Evolutionary conservation across 768 basidiomycete genomes (phyloP).

Genomic region (Paxillus rubicundulus): DNA sequence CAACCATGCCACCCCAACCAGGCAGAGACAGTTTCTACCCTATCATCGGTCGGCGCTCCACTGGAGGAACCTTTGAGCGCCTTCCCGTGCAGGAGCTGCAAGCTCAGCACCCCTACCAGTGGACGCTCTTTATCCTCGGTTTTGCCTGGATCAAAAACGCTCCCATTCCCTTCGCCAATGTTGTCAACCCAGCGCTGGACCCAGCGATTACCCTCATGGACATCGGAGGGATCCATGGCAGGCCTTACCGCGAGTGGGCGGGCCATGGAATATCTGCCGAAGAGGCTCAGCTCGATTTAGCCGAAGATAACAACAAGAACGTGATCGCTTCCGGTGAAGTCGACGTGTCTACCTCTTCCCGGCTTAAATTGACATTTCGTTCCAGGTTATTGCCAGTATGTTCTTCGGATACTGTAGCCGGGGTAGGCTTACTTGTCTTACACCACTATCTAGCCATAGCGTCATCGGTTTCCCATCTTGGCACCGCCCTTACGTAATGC

Average conservation of each 20-base stretch:
- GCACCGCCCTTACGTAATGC: conserved; percentile 28
- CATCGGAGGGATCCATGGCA: conserved; percentile 24
- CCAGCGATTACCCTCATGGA: conserved; percentile 16
- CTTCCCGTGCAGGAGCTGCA: conserved; percentile 21
- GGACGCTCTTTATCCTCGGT: conserved; percentile 27
- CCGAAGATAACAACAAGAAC: neutral
- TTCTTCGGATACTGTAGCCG: neutral
- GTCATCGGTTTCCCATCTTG: conserved; percentile 22
- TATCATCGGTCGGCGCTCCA: conserved; percentile 16
- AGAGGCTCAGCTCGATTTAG: conserved; percentile 11
- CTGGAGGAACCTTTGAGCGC: conserved; percentile 18
- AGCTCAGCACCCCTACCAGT: conserved; percentile 21
- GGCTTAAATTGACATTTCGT: neutral
- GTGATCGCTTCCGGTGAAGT: conserved; percentile 23
- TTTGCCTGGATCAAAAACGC: conserved; percentile 13
- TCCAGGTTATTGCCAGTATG: conserved; percentile 29
- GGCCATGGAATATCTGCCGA: conserved; percentile 22
- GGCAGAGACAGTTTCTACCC: conserved; percentile 15
- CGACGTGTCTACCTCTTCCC: neutral
- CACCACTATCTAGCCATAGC: conserved; percentile 12
- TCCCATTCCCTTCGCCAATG: conserved; percentile 12
- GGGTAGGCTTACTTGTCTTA: neutral
- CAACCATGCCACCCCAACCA: too few species aligned
- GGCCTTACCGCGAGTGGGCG: conserved; percentile 22
- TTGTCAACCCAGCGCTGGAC: conserved; percentile 11